These are phyloP conservation scores for Nasturtium officinale DNA, from an alignment of 345 rosid genomes.

Conservation along the genomic window DNA sequence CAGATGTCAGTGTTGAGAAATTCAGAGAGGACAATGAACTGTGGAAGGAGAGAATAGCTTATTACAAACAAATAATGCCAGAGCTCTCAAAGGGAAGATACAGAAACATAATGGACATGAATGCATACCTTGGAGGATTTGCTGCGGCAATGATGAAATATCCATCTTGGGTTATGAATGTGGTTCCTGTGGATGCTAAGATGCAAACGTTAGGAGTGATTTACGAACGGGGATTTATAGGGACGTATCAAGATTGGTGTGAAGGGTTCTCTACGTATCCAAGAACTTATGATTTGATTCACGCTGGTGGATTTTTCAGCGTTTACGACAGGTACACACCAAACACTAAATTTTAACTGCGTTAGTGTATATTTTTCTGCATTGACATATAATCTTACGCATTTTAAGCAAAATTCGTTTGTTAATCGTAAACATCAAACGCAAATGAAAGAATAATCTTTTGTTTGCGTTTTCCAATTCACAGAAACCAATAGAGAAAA, in stretches of 20 bases:
- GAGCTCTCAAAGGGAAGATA: conserved; percentile 66
- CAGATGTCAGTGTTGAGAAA: conserved; percentile 61
- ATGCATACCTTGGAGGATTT: conserved; percentile 88
- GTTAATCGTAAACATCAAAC: background rate
- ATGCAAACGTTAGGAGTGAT: conserved; percentile 77
- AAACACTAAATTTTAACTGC: background rate
- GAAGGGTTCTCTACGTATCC: conserved; percentile 98
- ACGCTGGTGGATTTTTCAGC: conserved; percentile 76
- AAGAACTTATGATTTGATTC: conserved; percentile 93
- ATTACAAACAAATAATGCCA: conserved; percentile 61
- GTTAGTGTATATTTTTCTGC: background rate
- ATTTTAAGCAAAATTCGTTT: background rate
- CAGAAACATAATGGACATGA: conserved; percentile 96
- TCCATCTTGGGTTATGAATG: conserved; percentile 96
- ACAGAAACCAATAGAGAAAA: too few relatives aligned
- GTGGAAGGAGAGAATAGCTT: conserved; percentile 66
- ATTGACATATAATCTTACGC: background rate
- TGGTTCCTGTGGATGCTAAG: conserved; percentile 69
- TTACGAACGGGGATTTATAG: conserved; percentile 81
- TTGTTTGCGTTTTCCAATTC: background rate
- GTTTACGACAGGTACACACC: conserved; percentile 72
- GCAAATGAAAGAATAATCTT: background rate
- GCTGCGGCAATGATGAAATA: conserved; percentile 70
- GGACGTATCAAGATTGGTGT: conserved; percentile 91
- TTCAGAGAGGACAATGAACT: conserved; percentile 67